Percentiles rank a stretch among this genome's conserved stretches.
Evolutionary conservation across 2,329 filamentous ascomycete genomes (phyloP).

Genomic region (Fusarium sp.): DNA sequence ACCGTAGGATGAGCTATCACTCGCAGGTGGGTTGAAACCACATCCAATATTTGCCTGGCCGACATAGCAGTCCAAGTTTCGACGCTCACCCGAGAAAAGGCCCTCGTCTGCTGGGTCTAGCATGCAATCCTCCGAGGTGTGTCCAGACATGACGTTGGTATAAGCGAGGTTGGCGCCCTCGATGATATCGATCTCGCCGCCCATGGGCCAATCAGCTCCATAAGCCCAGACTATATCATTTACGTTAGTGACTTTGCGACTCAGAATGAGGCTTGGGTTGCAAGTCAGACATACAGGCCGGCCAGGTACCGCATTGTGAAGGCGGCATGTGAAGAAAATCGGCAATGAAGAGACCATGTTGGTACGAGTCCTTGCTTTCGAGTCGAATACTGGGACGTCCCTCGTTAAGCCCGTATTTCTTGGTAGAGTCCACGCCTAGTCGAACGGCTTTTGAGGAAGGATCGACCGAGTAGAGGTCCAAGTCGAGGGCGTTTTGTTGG

Average conservation of each 20-base stretch:
- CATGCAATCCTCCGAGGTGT: conserved; percentile 64
- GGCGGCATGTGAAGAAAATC: conserved; percentile 83
- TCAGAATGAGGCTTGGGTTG: too few species aligned
- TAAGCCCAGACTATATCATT: conserved; percentile 65
- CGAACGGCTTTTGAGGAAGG: conserved; percentile 60
- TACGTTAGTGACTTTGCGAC: conserved; percentile 6
- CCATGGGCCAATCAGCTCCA: conserved; percentile 71
- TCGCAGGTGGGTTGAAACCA: conserved; percentile 58
- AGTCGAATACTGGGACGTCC: conserved; percentile 76
- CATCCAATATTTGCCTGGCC: conserved; percentile 61
- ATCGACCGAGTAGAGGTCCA: conserved; percentile 61
- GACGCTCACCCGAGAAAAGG: conserved; percentile 48
- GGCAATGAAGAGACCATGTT: conserved; percentile 78
- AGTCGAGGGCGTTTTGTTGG: conserved; percentile 56
- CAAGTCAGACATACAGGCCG: conserved; percentile 69
- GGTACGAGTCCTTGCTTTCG: conserved; percentile 75
- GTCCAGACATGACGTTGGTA: conserved; percentile 74
- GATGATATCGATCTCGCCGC: conserved; percentile 79
- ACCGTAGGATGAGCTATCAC: conserved; percentile 68
- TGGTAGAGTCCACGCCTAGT: conserved; percentile 62
- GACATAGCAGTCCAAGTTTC: conserved; percentile 56
- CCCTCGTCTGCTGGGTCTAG: conserved; percentile 39
- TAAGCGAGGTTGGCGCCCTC: conserved; percentile 77
- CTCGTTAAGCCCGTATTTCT: conserved; percentile 54
- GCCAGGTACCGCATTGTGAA: conserved; percentile 81